phyloP scores from a whole-genome alignment of 805 yeast species.

The Ogataea neopini region DNA sequence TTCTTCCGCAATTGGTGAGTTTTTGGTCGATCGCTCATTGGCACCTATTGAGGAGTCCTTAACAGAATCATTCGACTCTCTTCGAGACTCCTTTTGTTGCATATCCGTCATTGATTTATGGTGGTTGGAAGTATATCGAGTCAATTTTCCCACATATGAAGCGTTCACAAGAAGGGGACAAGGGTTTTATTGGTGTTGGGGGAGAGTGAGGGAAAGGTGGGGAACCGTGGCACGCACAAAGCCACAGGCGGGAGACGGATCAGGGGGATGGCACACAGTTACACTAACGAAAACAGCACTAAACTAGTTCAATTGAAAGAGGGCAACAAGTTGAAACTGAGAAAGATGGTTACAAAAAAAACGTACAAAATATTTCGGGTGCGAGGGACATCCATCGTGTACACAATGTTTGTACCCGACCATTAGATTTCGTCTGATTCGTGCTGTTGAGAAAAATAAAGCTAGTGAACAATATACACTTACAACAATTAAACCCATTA shows the following conservation, averaged over 20 bases:
- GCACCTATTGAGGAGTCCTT: background rate
- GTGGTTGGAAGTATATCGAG: background rate
- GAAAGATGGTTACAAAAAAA: background rate
- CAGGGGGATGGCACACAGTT: too few species aligned
- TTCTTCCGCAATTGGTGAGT: background rate
- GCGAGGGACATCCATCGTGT: background rate
- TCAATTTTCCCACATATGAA: background rate
- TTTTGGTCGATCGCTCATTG: background rate
- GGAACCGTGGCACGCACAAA: background rate
- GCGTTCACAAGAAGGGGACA: background rate
- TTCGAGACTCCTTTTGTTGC: background rate
- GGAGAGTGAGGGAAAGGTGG: background rate
- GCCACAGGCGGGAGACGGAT: background rate
- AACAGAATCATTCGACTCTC: background rate
- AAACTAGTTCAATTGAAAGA: background rate
- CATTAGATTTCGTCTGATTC: conserved; percentile 13
- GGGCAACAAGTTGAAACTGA: background rate
- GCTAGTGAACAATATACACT: background rate
- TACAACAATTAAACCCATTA: background rate
- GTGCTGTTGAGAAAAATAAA: conserved; percentile 8
- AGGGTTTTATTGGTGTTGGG: too few species aligned
- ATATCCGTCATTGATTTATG: background rate
- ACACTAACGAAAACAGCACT: background rate
- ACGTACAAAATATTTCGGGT: background rate
- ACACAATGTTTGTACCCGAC: background rate